These are phyloP conservation scores for Eurotiales sp. DNA, from an alignment of 2,329 filamentous ascomycete species.

Conservation along the genomic window DNA sequence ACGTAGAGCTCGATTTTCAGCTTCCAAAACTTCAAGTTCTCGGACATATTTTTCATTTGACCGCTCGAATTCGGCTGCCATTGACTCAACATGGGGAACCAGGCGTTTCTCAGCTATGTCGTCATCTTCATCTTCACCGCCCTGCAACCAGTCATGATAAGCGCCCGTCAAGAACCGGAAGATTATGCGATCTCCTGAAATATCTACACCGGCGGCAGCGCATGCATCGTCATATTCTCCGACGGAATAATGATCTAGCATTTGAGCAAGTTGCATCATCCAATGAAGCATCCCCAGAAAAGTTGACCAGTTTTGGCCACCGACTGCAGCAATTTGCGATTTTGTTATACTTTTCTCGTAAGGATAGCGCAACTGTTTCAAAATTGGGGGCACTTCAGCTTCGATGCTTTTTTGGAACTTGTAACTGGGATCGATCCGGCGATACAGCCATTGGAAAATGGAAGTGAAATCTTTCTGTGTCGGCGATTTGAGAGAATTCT, in stretches of 20 bases:
- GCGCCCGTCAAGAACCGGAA: conserved; percentile 87
- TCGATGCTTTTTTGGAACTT: conserved; percentile 93
- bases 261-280: conserved; percentile 97
- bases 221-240: conserved; percentile 89
- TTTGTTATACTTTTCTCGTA: conserved; percentile 96
- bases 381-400: conserved; percentile 84
- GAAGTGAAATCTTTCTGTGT: conserved; percentile 98
- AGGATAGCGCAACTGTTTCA: conserved; percentile 91
- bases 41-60: conserved; percentile 81
- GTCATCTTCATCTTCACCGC: conserved; percentile 83
- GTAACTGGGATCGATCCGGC: conserved; percentile 90
- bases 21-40: conserved; percentile 80
- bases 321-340: conserved; percentile 89
- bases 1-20: conserved; percentile 73
- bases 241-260: conserved; percentile 77
- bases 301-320: conserved; percentile 93
- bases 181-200: conserved; percentile 85
- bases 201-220: conserved; percentile 79
- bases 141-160: conserved; percentile 89
- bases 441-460: conserved; percentile 98
- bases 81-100: conserved; percentile 76
- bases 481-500: conserved; percentile 86
- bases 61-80: conserved; percentile 82
- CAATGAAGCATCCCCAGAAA: conserved; percentile 93
- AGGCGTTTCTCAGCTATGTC: conserved; percentile 77